phyloP scores from a whole-genome alignment of 2,329 filamentous ascomycete species.

The Monosporascus ibericus region DNA sequence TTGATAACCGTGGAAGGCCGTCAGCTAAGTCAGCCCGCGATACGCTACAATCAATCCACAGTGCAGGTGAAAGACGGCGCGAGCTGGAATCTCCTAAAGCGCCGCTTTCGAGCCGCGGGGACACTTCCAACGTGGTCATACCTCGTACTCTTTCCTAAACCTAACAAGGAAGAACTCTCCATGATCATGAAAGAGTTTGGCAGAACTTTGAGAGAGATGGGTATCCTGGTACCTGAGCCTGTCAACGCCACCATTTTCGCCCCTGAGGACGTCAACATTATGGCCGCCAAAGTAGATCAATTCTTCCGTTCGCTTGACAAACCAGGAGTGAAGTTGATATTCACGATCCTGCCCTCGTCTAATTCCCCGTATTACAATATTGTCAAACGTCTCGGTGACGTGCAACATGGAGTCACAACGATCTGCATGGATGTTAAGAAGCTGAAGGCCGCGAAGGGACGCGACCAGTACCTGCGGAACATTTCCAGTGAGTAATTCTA shows the following conservation, averaged over 20 bases:
- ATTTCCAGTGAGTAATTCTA: constrained; percentile 24
- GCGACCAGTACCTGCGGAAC: constrained; percentile 39
- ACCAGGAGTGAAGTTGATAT: neutral
- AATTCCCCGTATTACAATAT: neutral
- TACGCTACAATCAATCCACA: neutral
- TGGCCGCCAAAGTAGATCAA: neutral
- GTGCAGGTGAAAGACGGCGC: neutral
- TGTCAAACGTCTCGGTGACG: neutral
- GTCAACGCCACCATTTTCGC: neutral
- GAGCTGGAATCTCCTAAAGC: neutral
- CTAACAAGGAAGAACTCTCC: neutral
- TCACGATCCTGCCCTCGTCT: neutral
- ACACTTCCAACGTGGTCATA: neutral
- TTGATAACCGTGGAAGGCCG: neutral
- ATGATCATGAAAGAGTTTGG: neutral
- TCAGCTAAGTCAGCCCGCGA: neutral
- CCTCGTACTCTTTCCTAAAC: neutral
- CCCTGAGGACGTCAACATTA: neutral
- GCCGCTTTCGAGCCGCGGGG: neutral
- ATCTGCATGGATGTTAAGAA: neutral
- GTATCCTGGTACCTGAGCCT: neutral
- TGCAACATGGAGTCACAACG: neutral
- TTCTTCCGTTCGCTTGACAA: neutral
- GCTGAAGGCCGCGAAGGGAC: neutral
- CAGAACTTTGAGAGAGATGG: neutral